Evolutionary conservation across 192 early-diverging fungal species (phyloP), one percentile per base, ranked within the genome.

Genomic region (Backusella parvicylindrica): DNA sequence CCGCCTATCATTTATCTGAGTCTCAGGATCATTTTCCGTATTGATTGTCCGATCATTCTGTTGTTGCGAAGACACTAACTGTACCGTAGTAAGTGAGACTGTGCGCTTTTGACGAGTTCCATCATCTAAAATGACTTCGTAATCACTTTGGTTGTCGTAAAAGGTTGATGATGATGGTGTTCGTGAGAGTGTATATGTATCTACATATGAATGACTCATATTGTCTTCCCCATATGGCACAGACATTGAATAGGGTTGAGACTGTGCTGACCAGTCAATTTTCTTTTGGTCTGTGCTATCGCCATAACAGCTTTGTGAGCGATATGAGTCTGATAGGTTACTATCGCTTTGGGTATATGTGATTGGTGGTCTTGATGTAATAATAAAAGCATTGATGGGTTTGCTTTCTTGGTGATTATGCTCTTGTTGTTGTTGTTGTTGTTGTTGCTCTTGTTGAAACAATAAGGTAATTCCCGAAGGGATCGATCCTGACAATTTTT

Each of bases 21-120:
- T 66, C 30, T 66, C 33, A n/a, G 33, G 16, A 7, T 1, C 26
- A 26, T 60, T n/a, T 26, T 60, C 53, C 53, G 26, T 60, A 60
- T 60, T 60, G 12, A 60, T 60, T 60, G 53, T 60, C 53, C 53
- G 53, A 26, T 28, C 32, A 36, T 32, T 18, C 9, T 33, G 18
- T 35, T 31, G 33, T n/a, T 31, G 7, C 21, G 64, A n/a, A n/a
- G 31, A 0, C 26, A 49, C 12, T 12, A 56, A 50, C 6, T 70
- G 69, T 35, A 77, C 13, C 3, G 81, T 82, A 26, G 81, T 76
- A 12, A 82, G 60, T 23, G 81, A 78, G 3, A 82, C 77, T 23
- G 76, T 64, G 13, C 81, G 60, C 65, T 64, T 70, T 69, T 78
- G 73, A 28, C 70, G 23, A 31, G 77, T 79, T 30, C 77, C 81